Evolutionary conservation across 768 basidiomycete genomes (phyloP), one percentile per base, ranked within the genome.

Genomic region (Boletus coccyginus): DNA sequence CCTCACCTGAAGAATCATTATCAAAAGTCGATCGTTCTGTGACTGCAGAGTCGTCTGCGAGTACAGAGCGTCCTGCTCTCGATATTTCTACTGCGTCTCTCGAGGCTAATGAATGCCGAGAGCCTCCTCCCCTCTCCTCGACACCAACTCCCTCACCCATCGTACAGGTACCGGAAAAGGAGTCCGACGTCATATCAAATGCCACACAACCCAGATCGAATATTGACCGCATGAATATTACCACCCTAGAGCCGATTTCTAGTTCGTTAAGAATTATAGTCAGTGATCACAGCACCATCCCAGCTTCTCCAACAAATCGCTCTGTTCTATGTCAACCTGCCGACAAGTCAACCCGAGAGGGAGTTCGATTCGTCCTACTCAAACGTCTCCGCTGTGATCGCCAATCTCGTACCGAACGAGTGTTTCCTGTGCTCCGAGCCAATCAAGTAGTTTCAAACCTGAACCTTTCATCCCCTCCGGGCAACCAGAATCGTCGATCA

Each of bases 341-440:
- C 45, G 56, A 66, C 38, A 80, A 75, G 48, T 78, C 81, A 12
- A 75, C 82, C 9, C 67, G 73, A 45, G 88, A 90, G 45, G 86
- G 84, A 9, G 75, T 91, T 42, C 82, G 83, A 27, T 73, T 85
- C 29, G 81, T 85, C 14, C 77, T 88, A 29, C 81, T 83, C 73
- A 80, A 83, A 11, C 80, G 88, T 31, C 75, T 85, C 40, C 76
- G 80, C 36, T 77, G 74, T 57, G 86, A 89, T 66, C 75, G 73
- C 14, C 84, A 87, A 66, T 79, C 85, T 12, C 81, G 81, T 21
- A 78, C 80, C 40, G 85, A 88, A 61, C 80, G 82, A 21, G 76
- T 88, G 11, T 76, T 79, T 27, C 87, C 87, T 2, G 76, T 92
- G 21, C 73, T 92, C 14, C 69, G 78, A 60, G 78, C 82, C 32